These are phyloP conservation scores for Chalciporus sp. DNA, from an alignment of 1,284 basidiomycete genomes.

Conservation along the genomic window DNA sequence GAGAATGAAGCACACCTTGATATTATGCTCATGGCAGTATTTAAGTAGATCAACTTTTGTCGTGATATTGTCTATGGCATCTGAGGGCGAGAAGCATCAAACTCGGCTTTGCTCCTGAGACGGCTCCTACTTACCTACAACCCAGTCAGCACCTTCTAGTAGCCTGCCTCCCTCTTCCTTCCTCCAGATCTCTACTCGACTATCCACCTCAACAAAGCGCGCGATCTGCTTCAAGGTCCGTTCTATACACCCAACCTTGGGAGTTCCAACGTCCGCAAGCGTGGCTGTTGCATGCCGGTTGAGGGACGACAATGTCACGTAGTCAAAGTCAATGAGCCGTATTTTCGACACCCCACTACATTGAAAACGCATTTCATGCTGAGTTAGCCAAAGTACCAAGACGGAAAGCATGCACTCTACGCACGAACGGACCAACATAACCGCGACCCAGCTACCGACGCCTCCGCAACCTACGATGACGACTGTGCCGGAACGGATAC, in stretches of 20 bases:
- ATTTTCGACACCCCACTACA: slow-evolving; percentile 72
- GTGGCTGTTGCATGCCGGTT: slow-evolving; percentile 95
- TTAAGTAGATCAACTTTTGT: slow-evolving; percentile 91
- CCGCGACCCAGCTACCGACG: slow-evolving; percentile 93
- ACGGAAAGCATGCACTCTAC: slow-evolving; percentile 33
- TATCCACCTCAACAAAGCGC: slow-evolving; percentile 76
- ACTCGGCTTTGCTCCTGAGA: slow-evolving; percentile 15
- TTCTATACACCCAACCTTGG: slow-evolving; percentile 89
- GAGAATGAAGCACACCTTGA: slow-evolving; percentile 57
- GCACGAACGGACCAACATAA: slow-evolving; percentile 90
- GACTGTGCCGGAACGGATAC: slow-evolving; percentile 76
- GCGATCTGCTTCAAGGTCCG: slow-evolving; percentile 73
- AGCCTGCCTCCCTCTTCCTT: slow-evolving; percentile 74
- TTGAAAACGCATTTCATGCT: neutral
- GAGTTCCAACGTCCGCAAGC: slow-evolving; percentile 88
- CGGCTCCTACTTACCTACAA: slow-evolving; percentile 61
- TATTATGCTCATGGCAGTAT: slow-evolving; percentile 74
- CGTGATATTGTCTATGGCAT: slow-evolving; percentile 96
- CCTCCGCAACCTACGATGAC: slow-evolving; percentile 95
- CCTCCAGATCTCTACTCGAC: slow-evolving; percentile 82
- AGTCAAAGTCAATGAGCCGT: slow-evolving; percentile 87
- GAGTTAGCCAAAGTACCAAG: neutral
- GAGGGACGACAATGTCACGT: slow-evolving; percentile 89
- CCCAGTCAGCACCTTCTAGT: slow-evolving; percentile 86
- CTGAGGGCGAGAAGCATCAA: slow-evolving; percentile 40